Percentiles rank a stretch among this genome's conserved stretches.
These are phyloP conservation scores for Exophiala alcalophila DNA, from an alignment of 2,329 filamentous ascomycete species.

Conservation along the genomic window DNA sequence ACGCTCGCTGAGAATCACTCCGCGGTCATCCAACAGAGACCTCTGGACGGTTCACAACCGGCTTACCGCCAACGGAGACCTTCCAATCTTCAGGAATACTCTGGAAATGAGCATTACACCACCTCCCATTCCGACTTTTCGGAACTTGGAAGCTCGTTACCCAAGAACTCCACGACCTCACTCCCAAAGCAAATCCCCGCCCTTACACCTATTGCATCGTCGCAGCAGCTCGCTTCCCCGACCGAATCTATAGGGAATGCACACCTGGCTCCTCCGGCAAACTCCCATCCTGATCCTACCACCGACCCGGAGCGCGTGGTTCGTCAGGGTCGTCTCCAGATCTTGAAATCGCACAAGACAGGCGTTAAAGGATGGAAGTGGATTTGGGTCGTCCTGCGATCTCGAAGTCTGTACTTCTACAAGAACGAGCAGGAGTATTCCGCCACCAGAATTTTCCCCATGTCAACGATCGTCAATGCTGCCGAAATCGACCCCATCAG, in stretches of 20 bases:
- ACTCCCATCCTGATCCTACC: constrained; percentile 53
- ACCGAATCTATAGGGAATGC: constrained; percentile 1
- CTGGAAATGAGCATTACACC: constrained; percentile 59
- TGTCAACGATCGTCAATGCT: constrained; percentile 77
- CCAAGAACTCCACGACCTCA: constrained; percentile 26
- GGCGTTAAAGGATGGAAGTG: constrained; percentile 93
- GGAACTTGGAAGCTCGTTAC: constrained; percentile 47
- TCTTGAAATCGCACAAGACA: constrained; percentile 71
- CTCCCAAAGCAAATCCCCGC: constrained; percentile 27
- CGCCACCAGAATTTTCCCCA: constrained; percentile 74
- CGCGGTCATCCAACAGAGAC: constrained; percentile 9
- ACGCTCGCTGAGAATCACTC: constrained; percentile 37
- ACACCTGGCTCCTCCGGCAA: constrained; percentile 53
- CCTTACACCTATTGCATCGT: constrained; percentile 34
- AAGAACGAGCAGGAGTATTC: constrained; percentile 90
- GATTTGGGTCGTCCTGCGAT: constrained; percentile 85
- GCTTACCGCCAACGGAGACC: constrained; percentile 28
- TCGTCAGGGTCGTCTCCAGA: constrained; percentile 86
- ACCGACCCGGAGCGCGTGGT: constrained; percentile 82
- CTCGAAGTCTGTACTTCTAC: constrained; percentile 82
- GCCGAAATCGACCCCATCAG: constrained; percentile 89
- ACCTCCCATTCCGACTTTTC: constrained; percentile 87
- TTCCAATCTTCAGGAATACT: constrained; percentile 53
- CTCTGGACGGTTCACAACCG: constrained; percentile 17
- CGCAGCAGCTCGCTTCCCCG: constrained; percentile 14